Percentiles rank a stretch among this genome's conserved stretches.
These are phyloP conservation scores for Sporobolomyces roseus DNA, from an alignment of 768 basidiomycete genomes.

Conservation along the genomic window DNA sequence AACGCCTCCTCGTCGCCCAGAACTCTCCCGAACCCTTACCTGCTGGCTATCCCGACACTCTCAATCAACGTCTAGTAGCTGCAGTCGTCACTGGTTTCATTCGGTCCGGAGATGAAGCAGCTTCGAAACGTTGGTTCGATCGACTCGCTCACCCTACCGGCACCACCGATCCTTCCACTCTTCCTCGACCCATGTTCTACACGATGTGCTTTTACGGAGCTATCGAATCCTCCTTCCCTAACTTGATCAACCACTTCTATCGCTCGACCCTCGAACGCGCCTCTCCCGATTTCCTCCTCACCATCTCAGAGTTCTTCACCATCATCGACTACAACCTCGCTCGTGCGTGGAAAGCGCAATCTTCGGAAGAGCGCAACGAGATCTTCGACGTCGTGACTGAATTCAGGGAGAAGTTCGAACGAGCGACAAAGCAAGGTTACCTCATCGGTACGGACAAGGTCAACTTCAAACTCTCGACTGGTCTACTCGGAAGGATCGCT, in stretches of 20 bases:
- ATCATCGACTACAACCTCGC: slow-evolving; percentile 37
- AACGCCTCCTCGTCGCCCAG: slow-evolving; percentile 30
- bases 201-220: slow-evolving; percentile 18
- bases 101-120: slow-evolving; percentile 55
- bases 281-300: slow-evolving; percentile 3
- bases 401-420: slow-evolving; percentile 23
- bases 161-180: background rate
- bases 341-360: background rate
- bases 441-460: background rate
- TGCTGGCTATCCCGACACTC: slow-evolving; percentile 49
- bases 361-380: background rate
- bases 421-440: slow-evolving; percentile 1
- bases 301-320: slow-evolving; percentile 31
- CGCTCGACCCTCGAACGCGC: slow-evolving; percentile 27
- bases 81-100: slow-evolving; percentile 54
- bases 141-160: slow-evolving; percentile 9
- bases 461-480: slow-evolving; percentile 28
- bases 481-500: slow-evolving; percentile 17
- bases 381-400: slow-evolving; percentile 25
- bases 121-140: slow-evolving; percentile 62
- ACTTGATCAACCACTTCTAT: slow-evolving; percentile 36
- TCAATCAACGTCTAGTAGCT: slow-evolving; percentile 34
- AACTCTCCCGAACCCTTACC: slow-evolving; percentile 9
- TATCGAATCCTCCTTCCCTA: background rate
- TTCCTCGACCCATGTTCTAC: slow-evolving; percentile 26